Conservation (phyloP, 1,284 basidiomycete genomes). For the Pseudozyma hubeiensis region DNA sequence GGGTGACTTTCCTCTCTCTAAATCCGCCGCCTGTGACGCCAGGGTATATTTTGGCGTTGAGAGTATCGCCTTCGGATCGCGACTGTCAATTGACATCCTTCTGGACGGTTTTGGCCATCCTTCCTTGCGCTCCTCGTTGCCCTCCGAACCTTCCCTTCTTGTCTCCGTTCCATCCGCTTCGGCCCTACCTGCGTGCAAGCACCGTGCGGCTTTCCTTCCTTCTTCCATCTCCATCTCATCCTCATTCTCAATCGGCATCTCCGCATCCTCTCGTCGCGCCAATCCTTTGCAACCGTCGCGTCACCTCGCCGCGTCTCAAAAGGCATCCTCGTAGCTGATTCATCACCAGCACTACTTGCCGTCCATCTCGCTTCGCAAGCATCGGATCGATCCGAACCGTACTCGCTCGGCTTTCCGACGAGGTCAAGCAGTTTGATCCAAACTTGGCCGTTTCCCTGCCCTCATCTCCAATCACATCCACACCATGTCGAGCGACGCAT, state of each 20-base stretch:
- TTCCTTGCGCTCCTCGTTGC: slow-evolving; percentile 1
- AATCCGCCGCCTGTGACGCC: no score
- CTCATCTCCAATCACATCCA: background rate
- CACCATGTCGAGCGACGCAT: slow-evolving; percentile 26
- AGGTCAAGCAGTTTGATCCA: no score
- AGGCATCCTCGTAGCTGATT: background rate
- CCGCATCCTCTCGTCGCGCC: background rate
- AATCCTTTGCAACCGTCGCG: background rate
- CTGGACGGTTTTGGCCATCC: background rate
- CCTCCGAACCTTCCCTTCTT: background rate
- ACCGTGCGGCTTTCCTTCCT: no score
- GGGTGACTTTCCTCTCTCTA: no score
- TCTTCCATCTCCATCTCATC: no score
- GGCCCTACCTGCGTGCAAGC: no score
- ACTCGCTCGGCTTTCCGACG: background rate
- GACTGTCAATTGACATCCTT: background rate
- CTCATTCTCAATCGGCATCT: no score
- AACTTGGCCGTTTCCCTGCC: background rate
- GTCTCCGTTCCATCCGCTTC: background rate
- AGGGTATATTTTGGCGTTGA: no score
- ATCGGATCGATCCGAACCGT: no score
- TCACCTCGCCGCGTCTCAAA: background rate
- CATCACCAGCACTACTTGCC: background rate
- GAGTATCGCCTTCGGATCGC: background rate
- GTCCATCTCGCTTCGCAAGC: background rate